A percentile compares a stretch with the other conserved stretches of the same genome.
phyloP scores from a whole-genome alignment of 2,329 filamentous ascomycete genomes.

The Tolypocladium nubicola region DNA sequence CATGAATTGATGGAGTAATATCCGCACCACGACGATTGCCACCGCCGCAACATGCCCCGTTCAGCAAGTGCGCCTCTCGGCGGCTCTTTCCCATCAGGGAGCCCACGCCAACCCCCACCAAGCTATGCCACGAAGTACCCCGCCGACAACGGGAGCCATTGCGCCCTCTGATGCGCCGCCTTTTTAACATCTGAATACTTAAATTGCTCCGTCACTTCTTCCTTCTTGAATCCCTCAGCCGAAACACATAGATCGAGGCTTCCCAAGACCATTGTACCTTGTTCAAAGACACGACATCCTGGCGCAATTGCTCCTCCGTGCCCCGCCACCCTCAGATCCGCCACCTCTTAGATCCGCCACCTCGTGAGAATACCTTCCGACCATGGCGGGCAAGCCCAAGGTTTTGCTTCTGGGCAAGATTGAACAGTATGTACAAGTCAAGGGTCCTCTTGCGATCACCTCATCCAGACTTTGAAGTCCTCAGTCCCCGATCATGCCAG shows the following conservation, averaged over 20 bases:
- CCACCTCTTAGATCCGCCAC: not conserved
- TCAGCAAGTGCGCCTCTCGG: not conserved
- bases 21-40: not conserved
- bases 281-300: not conserved
- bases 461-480: no score
- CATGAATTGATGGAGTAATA: not conserved
- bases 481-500: not conserved
- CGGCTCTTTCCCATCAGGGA: not conserved
- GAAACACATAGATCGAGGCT: not conserved
- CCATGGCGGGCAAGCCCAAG: conserved; percentile 19
- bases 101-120: not conserved
- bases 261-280: not conserved
- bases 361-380: not conserved
- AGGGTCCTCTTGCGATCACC: not conserved
- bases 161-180: not conserved
- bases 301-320: not conserved
- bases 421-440: conserved; percentile 21
- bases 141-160: not conserved
- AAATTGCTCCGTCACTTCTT: no score
- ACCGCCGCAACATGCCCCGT: not conserved
- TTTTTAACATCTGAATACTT: no score
- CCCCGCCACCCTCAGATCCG: not conserved
- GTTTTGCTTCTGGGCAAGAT: conserved; percentile 29
- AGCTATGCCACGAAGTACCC: not conserved
- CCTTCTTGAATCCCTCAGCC: not conserved